Conservation (phyloP, 2,329 filamentous ascomycete genomes). For the Diatrype stigma region DNA sequence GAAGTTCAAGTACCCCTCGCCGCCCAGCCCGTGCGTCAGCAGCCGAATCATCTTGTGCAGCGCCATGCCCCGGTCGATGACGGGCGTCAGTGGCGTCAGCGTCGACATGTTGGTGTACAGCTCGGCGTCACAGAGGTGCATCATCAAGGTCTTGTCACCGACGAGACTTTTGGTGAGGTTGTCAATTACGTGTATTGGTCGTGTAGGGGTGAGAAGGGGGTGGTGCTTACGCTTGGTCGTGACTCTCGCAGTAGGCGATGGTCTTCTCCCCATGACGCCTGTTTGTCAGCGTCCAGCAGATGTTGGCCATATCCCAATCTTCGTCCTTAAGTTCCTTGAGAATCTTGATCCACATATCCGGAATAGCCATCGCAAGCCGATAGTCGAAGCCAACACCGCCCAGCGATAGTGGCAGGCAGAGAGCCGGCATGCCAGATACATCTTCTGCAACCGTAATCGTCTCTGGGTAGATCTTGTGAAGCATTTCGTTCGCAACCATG, state of each 20-base stretch:
- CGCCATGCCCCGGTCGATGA: constrained; percentile 86
- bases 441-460: constrained; percentile 93
- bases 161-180: constrained; percentile 61
- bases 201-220: too few relatives aligned
- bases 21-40: constrained; percentile 84
- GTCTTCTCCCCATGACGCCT: constrained; percentile 95
- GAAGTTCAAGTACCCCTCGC: constrained; percentile 97
- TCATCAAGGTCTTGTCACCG: constrained; percentile 93
- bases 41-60: constrained; percentile 98
- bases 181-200: too few relatives aligned
- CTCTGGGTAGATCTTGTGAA: constrained; percentile 84
- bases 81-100: constrained; percentile 75
- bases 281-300: constrained; percentile 87
- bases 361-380: constrained; percentile 92
- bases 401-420: constrained; percentile 79
- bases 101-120: constrained; percentile 98
- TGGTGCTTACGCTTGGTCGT: constrained; percentile 84
- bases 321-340: constrained; percentile 89
- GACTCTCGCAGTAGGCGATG: constrained; percentile 94
- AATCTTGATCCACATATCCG: constrained; percentile 99
- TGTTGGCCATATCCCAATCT: constrained; percentile 83
- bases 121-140: constrained; percentile 96
- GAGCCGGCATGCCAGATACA: constrained; percentile 96
- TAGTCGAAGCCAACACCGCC: constrained; percentile 97
- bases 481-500: constrained; percentile 93